Conservation (phyloP, 2,329 filamentous ascomycete genomes). For the Aspergillus quadricinctus region DNA sequence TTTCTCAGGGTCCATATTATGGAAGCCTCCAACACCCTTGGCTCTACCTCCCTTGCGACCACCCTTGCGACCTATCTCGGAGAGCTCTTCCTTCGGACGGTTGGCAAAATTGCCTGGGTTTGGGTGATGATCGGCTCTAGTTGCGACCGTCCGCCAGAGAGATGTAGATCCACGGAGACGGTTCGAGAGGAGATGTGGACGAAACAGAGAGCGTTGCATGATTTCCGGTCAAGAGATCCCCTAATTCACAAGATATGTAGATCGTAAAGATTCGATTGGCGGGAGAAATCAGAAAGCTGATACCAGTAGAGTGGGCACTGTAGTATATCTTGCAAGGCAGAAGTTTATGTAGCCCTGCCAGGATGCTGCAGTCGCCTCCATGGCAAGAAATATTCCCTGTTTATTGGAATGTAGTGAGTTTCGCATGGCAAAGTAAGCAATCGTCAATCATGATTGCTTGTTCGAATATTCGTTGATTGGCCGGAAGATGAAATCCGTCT, state of each 20-base stretch:
- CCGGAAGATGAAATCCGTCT: not conserved
- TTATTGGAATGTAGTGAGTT: not conserved
- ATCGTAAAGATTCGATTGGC: not conserved
- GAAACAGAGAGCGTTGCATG: not conserved
- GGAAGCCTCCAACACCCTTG: slow-evolving; percentile 23
- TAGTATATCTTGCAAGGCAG: not conserved
- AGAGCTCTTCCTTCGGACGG: slow-evolving; percentile 22
- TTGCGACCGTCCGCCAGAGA: slow-evolving; percentile 8
- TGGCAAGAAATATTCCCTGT: not conserved
- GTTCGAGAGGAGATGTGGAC: not conserved
- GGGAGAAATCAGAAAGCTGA: not conserved
- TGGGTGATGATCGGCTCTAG: slow-evolving; percentile 14
- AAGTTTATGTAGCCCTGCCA: not conserved
- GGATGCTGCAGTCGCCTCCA: not conserved
- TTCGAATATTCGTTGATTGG: not conserved
- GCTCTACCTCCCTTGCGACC: slow-evolving; percentile 26
- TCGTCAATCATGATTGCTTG: not conserved
- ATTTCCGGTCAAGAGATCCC: not conserved
- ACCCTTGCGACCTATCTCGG: slow-evolving; percentile 22
- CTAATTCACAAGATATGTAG: not conserved
- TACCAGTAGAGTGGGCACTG: not conserved
- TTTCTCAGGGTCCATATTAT: slow-evolving; percentile 25
- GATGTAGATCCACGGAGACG: not conserved
- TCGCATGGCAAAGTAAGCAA: not conserved
- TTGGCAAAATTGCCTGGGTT: slow-evolving; percentile 36